Conservation (phyloP, 2,329 filamentous ascomycete genomes). For the Gliomastix tumulicola region DNA sequence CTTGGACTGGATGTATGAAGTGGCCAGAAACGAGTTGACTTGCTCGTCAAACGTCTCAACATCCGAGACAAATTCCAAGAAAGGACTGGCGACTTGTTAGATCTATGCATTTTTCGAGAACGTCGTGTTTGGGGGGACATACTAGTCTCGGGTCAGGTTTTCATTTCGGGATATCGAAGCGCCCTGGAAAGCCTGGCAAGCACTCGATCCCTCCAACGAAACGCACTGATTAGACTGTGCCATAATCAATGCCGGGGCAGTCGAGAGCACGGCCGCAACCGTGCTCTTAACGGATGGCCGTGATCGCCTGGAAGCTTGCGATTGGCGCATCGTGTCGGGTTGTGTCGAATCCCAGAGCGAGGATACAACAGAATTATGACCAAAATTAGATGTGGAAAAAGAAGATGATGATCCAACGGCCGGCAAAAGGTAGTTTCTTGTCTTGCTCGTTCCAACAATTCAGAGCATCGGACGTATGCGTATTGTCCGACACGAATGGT, state of each 20-base stretch:
- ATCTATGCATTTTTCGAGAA: background rate
- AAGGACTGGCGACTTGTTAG: constrained; percentile 55
- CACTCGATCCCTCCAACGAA: constrained; percentile 61
- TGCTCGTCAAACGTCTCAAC: constrained; percentile 69
- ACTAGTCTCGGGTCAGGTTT: constrained; percentile 57
- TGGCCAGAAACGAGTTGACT: constrained; percentile 65
- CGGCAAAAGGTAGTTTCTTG: too few relatives aligned
- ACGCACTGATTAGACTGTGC: constrained; percentile 44
- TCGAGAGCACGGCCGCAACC: constrained; percentile 15
- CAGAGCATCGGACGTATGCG: too few relatives aligned
- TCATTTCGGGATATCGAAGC: constrained; percentile 64
- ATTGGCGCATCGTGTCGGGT: background rate
- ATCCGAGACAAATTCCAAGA: constrained; percentile 75
- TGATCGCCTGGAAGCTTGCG: background rate
- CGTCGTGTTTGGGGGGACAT: constrained; percentile 22
- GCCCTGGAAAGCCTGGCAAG: constrained; percentile 65
- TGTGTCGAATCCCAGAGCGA: too few relatives aligned
- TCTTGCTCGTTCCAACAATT: too few relatives aligned
- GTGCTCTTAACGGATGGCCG: constrained; percentile 1
- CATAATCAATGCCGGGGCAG: constrained; percentile 19
- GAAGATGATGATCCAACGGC: too few relatives aligned
- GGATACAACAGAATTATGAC: too few relatives aligned
- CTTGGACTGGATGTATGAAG: constrained; percentile 71
- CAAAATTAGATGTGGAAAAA: too few relatives aligned
- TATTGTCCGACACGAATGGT: too few relatives aligned